Evolutionary conservation across 306 rosid species (phyloP).

Genomic region (Vigna hirtella): DNA sequence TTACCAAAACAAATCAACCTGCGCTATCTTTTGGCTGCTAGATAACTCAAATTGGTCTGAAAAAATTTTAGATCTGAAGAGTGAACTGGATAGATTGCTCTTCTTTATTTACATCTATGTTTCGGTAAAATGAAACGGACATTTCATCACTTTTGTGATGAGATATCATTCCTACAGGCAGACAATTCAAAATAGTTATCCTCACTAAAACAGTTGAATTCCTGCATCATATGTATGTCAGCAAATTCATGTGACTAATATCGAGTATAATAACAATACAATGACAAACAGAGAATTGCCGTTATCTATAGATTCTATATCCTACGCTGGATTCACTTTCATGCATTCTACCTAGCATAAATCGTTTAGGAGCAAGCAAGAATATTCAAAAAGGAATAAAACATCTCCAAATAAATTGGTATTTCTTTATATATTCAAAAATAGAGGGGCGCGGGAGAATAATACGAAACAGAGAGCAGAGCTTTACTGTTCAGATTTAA

Average conservation of each 20-base stretch:
- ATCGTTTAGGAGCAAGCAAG: background rate
- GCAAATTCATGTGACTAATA: slow-evolving; percentile 12
- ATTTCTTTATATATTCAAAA: slow-evolving; percentile 21
- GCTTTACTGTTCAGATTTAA: background rate
- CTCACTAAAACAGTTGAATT: background rate
- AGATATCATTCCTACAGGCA: background rate
- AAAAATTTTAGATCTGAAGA: no score
- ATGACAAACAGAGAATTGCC: background rate
- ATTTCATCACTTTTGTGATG: background rate
- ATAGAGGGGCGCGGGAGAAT: slow-evolving; percentile 9
- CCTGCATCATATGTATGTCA: background rate
- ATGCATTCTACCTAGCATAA: no score
- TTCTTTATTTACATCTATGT: background rate
- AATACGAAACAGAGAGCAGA: background rate
- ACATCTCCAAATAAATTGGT: slow-evolving; percentile 7
- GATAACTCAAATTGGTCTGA: no score
- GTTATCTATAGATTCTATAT: no score
- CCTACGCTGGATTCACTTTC: no score
- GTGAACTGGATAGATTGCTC: no score
- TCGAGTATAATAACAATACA: slow-evolving; percentile 1
- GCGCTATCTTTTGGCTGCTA: no score
- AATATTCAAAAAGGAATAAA: background rate
- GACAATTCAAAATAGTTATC: slow-evolving; percentile 6
- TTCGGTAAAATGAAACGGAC: background rate
- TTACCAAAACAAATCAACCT: no score